Evolutionary conservation across 2,329 filamentous ascomycete species (phyloP), one percentile per base, ranked within the genome.

Genomic region (Stagonosporopsis rhizophila): DNA sequence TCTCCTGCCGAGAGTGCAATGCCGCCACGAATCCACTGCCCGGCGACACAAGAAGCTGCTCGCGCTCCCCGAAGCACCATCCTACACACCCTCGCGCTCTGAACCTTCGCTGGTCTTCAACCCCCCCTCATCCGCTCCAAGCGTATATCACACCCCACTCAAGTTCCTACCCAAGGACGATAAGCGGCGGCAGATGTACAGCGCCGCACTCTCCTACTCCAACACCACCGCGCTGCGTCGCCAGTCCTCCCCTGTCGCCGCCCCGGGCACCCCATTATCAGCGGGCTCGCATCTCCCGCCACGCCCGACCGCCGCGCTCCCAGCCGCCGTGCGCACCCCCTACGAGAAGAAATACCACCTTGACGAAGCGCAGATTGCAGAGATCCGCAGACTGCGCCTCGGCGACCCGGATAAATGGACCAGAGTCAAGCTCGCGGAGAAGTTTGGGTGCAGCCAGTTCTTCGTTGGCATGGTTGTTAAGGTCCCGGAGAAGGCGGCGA

Each of bases 161-260:
- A 86, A 87, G 62, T 89, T 89, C 71, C 79, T 89, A 7, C 87
- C 87, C 5, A 70, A 78, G 50, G 77, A 80, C 60, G 87, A 89
- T 74, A 78, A 79, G 20, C 80, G 87, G 52, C 76, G 80, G 59
- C 67, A 72, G 38, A 71, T 86, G 27, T 80, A 81, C 64, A 60
- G 74, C n/a, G 63, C 75, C 11, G 69, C 69, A 44, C 54, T 72
- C 17, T 57, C 56, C 38, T 49, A 71, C 44, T 59, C 66, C 22
- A 64, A 58, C 32, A 59, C 61, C 25, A 55, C 59, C 44, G 60
- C 69, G 1, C 68, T 66, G 34, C 60, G 66, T 39, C 59, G 56
- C 0, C 56, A 64, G 15, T 62, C 66, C 2, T 68, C 73, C 0
- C 49, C 66, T 37, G 60, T 71, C 51, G 66, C 73, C 1, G 34